Evolutionary conservation across 2,329 filamentous ascomycete species (phyloP).

Genomic region (Cladosporium halotolerans): DNA sequence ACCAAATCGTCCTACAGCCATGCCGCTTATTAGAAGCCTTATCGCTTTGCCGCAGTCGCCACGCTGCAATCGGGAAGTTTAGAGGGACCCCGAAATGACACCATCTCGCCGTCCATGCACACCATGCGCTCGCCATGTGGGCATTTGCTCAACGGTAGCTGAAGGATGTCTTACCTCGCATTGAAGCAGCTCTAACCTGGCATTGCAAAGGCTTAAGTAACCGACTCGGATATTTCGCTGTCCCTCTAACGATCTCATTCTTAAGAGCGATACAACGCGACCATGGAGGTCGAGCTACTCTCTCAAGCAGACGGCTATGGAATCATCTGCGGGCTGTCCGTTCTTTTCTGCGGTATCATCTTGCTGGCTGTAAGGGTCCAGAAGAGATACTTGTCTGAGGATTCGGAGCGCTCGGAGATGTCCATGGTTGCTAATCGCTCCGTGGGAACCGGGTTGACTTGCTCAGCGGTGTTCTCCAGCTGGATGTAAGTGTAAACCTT

Average conservation of each 20-base stretch:
- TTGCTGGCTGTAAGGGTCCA: constrained; percentile 43
- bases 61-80: no score
- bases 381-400: constrained; percentile 37
- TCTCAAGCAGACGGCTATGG: constrained; percentile 39
- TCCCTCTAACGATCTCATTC: not conserved
- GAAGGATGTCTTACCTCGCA: not conserved
- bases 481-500: constrained; percentile 19
- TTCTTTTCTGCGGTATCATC: constrained; percentile 44
- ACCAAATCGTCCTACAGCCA: no score
- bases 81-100: not conserved
- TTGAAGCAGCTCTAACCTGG: not conserved
- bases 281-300: constrained; percentile 25
- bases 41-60: no score
- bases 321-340: constrained; percentile 43
- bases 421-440: constrained; percentile 33
- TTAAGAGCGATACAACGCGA: not conserved
- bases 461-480: constrained; percentile 29
- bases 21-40: no score
- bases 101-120: not conserved
- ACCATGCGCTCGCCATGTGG: not conserved
- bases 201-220: not conserved
- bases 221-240: not conserved
- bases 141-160: not conserved
- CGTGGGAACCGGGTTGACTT: constrained; percentile 26
- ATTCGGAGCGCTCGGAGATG: constrained; percentile 41